These are phyloP conservation scores for Lodderomyces orthopsilosis DNA, from an alignment of 1,139 yeast species.

Conservation along the genomic window DNA sequence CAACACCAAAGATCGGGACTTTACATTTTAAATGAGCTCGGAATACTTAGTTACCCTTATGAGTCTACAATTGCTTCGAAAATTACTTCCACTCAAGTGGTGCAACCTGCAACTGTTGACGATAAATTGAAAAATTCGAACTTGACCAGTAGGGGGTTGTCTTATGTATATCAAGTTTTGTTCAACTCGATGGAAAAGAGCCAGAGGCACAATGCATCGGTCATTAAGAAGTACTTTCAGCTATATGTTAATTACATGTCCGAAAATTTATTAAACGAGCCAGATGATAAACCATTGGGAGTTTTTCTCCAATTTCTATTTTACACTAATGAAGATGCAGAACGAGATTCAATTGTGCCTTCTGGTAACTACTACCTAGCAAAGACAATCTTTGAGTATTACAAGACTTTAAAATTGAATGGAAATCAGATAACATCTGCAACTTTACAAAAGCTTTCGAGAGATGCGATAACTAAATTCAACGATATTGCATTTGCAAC, in stretches of 20 bases:
- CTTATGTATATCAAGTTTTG: constrained; percentile 27
- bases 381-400: constrained; percentile 28
- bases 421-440: constrained; percentile 10
- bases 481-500: constrained; percentile 38
- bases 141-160: constrained; percentile 23
- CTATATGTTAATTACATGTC: constrained; percentile 16
- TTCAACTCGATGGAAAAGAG: constrained; percentile 17
- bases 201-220: constrained; percentile 12
- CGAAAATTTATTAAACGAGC: not conserved
- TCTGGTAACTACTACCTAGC: constrained; percentile 21
- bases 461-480: constrained; percentile 27
- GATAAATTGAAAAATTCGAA: constrained; percentile 23
- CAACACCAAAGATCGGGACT: constrained; percentile 13
- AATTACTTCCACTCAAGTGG: constrained; percentile 14
- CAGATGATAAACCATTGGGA: constrained; percentile 4
- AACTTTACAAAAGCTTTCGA: constrained; percentile 6
- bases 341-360: not conserved
- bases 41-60: constrained; percentile 22
- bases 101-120: constrained; percentile 34
- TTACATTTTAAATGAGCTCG: constrained; percentile 24
- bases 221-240: constrained; percentile 20
- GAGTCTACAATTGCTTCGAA: constrained; percentile 18
- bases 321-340: not conserved
- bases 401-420: constrained; percentile 3
- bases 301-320: constrained; percentile 17